Evolutionary conservation across 2,329 filamentous ascomycete species (phyloP).

Genomic region (Cryphonectria naterciae): DNA sequence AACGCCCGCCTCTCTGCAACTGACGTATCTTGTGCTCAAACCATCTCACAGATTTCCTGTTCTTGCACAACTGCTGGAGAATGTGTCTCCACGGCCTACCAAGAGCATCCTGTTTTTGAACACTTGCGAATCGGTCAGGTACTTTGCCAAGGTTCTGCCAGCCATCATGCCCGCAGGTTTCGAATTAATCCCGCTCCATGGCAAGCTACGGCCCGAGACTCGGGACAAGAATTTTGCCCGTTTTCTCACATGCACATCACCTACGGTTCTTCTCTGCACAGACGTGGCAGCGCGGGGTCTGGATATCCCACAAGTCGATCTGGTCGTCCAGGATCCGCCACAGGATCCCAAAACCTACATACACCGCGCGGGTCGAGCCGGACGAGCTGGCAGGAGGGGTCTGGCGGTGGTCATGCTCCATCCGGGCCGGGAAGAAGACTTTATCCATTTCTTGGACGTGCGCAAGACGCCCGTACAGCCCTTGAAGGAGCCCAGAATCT

Average conservation of each 20-base stretch:
- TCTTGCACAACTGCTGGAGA: slow-evolving; percentile 69
- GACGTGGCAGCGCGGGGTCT: slow-evolving; percentile 89
- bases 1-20: slow-evolving; percentile 89
- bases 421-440: slow-evolving; percentile 85
- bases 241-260: slow-evolving; percentile 75
- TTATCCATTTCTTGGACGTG: slow-evolving; percentile 82
- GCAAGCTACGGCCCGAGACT: slow-evolving; percentile 87
- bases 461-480: slow-evolving; percentile 81
- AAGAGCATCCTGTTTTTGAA: slow-evolving; percentile 84
- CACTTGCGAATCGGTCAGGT: slow-evolving; percentile 93
- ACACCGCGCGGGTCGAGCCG: slow-evolving; percentile 87
- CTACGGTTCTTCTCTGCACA: slow-evolving; percentile 85
- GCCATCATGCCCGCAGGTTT: slow-evolving; percentile 70
- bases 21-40: slow-evolving; percentile 79
- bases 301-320: slow-evolving; percentile 88
- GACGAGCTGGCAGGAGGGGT: slow-evolving; percentile 84
- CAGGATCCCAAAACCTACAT: slow-evolving; percentile 95
- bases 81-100: slow-evolving; percentile 73
- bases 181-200: slow-evolving; percentile 80
- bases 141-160: slow-evolving; percentile 82
- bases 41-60: slow-evolving; percentile 81
- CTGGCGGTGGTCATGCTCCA: slow-evolving; percentile 85
- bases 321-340: slow-evolving; percentile 84
- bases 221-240: slow-evolving; percentile 84
- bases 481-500: slow-evolving; percentile 60